Evolutionary conservation across 2,329 filamentous ascomycete genomes (phyloP), one percentile per base, ranked within the genome.

Genomic region (Celoporthe dispersa): DNA sequence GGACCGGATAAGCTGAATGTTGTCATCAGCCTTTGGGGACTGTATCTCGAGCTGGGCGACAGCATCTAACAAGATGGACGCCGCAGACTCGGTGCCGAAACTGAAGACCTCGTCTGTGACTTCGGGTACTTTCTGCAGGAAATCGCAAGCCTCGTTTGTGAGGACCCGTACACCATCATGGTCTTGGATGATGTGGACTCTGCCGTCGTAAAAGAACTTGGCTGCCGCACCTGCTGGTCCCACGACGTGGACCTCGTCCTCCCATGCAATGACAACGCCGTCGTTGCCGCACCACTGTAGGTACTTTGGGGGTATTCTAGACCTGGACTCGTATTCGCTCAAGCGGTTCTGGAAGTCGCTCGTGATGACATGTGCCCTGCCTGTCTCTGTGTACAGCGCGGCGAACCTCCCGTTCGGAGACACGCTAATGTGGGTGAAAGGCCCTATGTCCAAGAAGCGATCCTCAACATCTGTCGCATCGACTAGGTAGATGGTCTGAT

Each of bases 271-370:
- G 37, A 97, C 89, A 3, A 96, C 92, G 19, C 94, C 94, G 80
- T 98, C 95, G 76, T 96, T 95, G 6, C 96, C 96, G 79, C 96
- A 99, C 96, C 96, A 99, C 76, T 96, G 91, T 72, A 99, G 87
- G 73, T 96, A 93, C 75, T 93, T 92, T 3, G 96, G 96, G 1
- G 91, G 86, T 6, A 94, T 97, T 79, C 91, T 92, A 12, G 93
- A 94, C 74, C 91, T 91, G 0, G 94, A 95, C 76, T 97, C 90
- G 78, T 98, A 95, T 81, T 98, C 94, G 78, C 94, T 95, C 72
- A 97, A 85, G 69, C 94, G 91, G 76, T 92, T 94, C 78, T 97
- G 94, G 79, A 98, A 98, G 79, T 99, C 95, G 76, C 94, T 95
- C 63, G 93, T 96, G 66, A 98, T 94, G 37, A 99, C 93, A 86